Evolutionary conservation across 2,329 filamentous ascomycete genomes (phyloP).

Genomic region (Fusarium tuaranense): DNA sequence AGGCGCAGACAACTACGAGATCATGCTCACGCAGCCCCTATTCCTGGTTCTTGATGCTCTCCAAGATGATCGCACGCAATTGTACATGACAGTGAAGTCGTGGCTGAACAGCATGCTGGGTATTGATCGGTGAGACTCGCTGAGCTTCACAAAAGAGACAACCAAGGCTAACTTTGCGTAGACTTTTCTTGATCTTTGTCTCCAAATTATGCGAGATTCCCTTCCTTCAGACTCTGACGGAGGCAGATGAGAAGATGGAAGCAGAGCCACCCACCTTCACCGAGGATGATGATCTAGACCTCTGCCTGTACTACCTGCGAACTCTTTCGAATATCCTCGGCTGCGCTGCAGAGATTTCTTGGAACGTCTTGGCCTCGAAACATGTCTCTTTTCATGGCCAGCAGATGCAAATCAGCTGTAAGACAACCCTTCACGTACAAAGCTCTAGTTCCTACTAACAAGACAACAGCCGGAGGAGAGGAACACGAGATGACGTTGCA

Average conservation of each 20-base stretch:
- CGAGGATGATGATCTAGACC: conserved; percentile 76
- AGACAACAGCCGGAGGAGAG: conserved; percentile 57
- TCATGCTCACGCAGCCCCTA: conserved; percentile 83
- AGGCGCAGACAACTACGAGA: conserved; percentile 73
- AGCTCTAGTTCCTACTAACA: conserved; percentile 32
- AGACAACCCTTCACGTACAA: conserved; percentile 40
- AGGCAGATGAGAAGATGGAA: conserved; percentile 31
- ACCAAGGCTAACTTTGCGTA: conserved; percentile 44
- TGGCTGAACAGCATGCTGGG: conserved; percentile 81
- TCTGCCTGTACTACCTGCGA: conserved; percentile 82
- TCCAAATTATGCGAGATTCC: conserved; percentile 67
- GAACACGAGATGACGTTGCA: conserved; percentile 72
- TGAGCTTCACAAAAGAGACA: background rate
- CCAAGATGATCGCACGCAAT: conserved; percentile 76
- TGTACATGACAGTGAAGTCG: conserved; percentile 80
- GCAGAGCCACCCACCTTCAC: conserved; percentile 48
- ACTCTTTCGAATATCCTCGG: conserved; percentile 79
- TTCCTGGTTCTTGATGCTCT: conserved; percentile 86
- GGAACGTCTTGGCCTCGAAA: conserved; percentile 76
- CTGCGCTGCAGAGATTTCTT: conserved; percentile 74
- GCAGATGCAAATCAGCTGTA: conserved; percentile 60
- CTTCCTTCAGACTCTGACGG: conserved; percentile 56
- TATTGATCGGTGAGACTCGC: conserved; percentile 67
- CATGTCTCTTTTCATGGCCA: conserved; percentile 46
- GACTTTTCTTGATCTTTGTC: conserved; percentile 71